A percentile compares a stretch with the other conserved stretches of the same genome.
phyloP scores from a whole-genome alignment of 495 filamentous ascomycete species.

The Podospora pseudocomata region DNA sequence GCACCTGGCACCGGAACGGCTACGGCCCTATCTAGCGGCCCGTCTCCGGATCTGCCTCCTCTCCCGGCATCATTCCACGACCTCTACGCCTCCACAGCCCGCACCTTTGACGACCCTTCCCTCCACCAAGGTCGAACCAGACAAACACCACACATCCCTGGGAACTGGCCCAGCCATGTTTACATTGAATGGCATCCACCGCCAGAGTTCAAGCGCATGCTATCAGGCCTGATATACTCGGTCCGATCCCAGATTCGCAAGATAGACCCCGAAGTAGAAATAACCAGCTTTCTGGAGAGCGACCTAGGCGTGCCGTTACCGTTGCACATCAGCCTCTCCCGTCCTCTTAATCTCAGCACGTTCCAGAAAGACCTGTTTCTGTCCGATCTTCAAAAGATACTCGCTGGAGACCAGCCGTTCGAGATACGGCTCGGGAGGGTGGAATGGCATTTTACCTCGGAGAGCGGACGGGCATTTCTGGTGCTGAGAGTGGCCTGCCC shows the following conservation, averaged over 20 bases:
- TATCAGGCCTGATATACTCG: slow-evolving; percentile 51
- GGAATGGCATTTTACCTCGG: slow-evolving; percentile 48
- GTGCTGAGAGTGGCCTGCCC: slow-evolving; percentile 56
- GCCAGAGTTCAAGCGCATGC: slow-evolving; percentile 48
- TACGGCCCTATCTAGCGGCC: not conserved
- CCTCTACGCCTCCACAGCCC: slow-evolving; percentile 76
- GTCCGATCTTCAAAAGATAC: slow-evolving; percentile 34
- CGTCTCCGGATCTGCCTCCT: slow-evolving; percentile 60
- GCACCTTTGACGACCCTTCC: slow-evolving; percentile 76
- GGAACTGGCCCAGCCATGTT: slow-evolving; percentile 88
- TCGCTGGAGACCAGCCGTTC: slow-evolving; percentile 36
- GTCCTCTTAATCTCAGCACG: slow-evolving; percentile 64
- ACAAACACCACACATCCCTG: slow-evolving; percentile 76
- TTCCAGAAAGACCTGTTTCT: slow-evolving; percentile 63
- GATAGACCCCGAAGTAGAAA: not conserved
- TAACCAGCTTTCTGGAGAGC: slow-evolving; percentile 65
- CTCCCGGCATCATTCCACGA: slow-evolving; percentile 81
- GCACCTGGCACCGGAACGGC: not conserved
- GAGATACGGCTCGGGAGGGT: slow-evolving; percentile 27
- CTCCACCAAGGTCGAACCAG: slow-evolving; percentile 83
- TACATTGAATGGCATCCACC: slow-evolving; percentile 89
- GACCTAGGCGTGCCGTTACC: slow-evolving; percentile 76
- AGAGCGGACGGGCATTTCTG: slow-evolving; percentile 80
- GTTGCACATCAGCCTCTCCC: slow-evolving; percentile 85
- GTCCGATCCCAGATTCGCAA: slow-evolving; percentile 24